Conservation (phyloP, 495 filamentous ascomycete genomes). For the Rhypophila decipiens region DNA sequence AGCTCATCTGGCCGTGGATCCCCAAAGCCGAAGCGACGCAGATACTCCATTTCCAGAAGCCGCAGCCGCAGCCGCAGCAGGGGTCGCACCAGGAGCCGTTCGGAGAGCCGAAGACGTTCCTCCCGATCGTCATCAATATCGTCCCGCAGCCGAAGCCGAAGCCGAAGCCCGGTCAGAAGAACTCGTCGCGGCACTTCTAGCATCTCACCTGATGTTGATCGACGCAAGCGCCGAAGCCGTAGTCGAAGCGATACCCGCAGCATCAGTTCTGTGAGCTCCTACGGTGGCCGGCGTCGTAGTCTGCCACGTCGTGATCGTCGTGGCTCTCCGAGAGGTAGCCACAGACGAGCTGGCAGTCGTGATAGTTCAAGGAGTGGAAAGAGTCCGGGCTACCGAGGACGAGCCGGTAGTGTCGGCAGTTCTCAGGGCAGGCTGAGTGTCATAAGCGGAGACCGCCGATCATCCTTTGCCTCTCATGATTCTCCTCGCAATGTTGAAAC, state of each 20-base stretch:
- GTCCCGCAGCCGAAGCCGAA: background rate
- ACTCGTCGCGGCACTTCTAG: background rate
- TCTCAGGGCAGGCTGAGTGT: background rate
- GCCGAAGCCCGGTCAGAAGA: background rate
- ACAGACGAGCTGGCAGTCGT: conserved; percentile 7
- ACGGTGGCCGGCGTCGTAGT: conserved; percentile 44
- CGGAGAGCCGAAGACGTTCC: conserved; percentile 14
- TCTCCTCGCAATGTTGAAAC: conserved; percentile 41
- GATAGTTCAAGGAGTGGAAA: background rate
- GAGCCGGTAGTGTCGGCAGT: conserved; percentile 4
- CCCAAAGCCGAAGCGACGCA: conserved; percentile 24
- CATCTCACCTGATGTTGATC: too few species aligned
- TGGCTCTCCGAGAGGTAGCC: conserved; percentile 32
- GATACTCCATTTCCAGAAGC: conserved; percentile 24
- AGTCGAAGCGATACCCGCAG: conserved; percentile 26
- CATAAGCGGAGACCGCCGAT: conserved; percentile 8
- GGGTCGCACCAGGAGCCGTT: conserved; percentile 19
- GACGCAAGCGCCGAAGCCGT: conserved; percentile 13
- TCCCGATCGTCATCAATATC: conserved; percentile 37
- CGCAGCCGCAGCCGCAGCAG: conserved; percentile 40
- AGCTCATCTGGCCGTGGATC: conserved; percentile 26
- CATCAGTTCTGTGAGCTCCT: conserved; percentile 13
- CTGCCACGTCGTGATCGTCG: conserved; percentile 49
- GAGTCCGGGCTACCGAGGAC: conserved; percentile 10
- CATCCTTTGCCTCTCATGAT: conserved; percentile 45